Base-by-base conservation (phyloP, 2,329 filamentous ascomycete species). In the Chalaropsis ovoidea region DNA sequence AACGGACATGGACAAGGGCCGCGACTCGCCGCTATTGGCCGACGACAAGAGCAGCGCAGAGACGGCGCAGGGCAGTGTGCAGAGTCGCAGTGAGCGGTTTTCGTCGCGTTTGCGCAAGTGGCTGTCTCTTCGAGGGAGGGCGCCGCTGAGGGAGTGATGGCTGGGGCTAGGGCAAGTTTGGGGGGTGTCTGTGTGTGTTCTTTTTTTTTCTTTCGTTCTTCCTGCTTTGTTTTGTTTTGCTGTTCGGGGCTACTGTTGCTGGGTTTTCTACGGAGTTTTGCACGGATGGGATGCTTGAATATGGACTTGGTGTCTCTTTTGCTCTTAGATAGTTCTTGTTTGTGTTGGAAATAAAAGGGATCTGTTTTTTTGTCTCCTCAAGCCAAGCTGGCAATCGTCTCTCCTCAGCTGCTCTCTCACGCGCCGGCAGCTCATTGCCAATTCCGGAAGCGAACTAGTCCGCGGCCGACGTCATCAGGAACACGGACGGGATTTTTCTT, bases 41-140 rank as follows among this genome's bases (percentile, higher is more conserved):
- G 45, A 62, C 24, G 41, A 49, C 42, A 47, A 47, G 61, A 49
- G 39, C 42, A 62, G 61, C 22, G 62, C 13, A 4, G 49, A 43
- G 39, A 41, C 19, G 15, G 15, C 15, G 24, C 47, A 49, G 43
- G 17, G 27, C 15, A 47, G 41, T 13, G 42, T 22, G 15, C 61
- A 31, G 19, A 64, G 52, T 19, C 63, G 63, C 3, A 45, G 63
- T 17, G 52, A 64, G 41, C 39, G 52, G 52, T 43, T 64, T 19
- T 64, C 63, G 39, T 58, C 42, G 41, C 52, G 63, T 3, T 31
- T 64, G 43, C 63, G 63, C 0, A 56, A 54, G 39, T 64, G 63
- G 63, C 24, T 64, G 43, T 43, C 63, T 8, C 8, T 60, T 10
- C 52, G 52, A 15, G 52, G 63, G 31, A 19, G 54, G 5, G 15